Evolutionary conservation across 1,284 basidiomycete species (phyloP).

Genomic region (Ustilago crameri): DNA sequence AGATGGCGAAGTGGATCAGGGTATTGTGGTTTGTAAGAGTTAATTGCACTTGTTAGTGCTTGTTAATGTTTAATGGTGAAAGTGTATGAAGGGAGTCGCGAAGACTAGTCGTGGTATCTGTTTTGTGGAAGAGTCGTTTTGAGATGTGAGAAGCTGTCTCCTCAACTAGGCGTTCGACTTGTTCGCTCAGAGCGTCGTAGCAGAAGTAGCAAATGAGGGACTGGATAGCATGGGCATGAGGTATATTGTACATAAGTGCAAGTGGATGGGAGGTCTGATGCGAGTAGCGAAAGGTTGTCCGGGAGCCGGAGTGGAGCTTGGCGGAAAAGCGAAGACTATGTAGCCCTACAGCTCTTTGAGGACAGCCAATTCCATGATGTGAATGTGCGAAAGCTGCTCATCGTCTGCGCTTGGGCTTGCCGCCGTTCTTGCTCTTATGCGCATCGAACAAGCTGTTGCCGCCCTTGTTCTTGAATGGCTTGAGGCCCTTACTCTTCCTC

Average conservation of each 20-base stretch:
- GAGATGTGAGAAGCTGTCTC: too few relatives aligned
- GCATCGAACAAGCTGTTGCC: conserved; percentile 35
- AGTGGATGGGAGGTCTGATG: background rate
- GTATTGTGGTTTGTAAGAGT: conserved; percentile 58
- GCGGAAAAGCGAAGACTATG: too few relatives aligned
- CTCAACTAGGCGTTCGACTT: too few relatives aligned
- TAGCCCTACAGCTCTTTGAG: too few relatives aligned
- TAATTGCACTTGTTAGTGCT: conserved; percentile 3
- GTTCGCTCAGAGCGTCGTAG: too few relatives aligned
- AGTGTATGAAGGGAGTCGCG: background rate
- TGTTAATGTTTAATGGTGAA: background rate
- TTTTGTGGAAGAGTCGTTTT: too few relatives aligned
- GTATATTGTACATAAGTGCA: conserved; percentile 27
- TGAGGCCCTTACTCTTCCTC: conserved; percentile 49
- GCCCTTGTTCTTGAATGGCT: conserved; percentile 53
- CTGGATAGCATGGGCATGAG: background rate
- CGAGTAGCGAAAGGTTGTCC: background rate
- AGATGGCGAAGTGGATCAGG: conserved; percentile 55
- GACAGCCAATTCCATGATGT: too few relatives aligned
- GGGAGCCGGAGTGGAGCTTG: too few relatives aligned
- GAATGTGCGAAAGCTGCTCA: conserved; percentile 5
- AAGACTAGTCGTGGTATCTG: background rate
- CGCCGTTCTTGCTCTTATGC: conserved; percentile 54
- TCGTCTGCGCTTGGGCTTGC: conserved; percentile 56
- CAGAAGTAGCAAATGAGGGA: background rate